Base-by-base conservation (phyloP, 495 filamentous ascomycete species). In the Trypethelium eluteriae region DNA sequence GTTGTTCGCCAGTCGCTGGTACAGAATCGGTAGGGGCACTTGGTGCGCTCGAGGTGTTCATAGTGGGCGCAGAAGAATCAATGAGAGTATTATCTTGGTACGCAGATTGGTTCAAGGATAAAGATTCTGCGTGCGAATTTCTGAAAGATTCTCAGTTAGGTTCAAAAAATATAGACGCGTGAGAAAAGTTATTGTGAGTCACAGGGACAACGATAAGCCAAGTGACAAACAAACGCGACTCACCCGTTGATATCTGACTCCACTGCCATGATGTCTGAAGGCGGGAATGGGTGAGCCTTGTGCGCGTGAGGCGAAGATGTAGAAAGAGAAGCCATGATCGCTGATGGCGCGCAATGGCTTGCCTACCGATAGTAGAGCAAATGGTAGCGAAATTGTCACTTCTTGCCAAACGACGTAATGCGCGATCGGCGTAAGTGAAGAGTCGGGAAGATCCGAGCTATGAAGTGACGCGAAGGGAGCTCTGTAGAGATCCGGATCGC, bases 321-420 rank as follows among this genome's bases (percentile, higher is more conserved):
- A n/a, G 82, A 78, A 83, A 87, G 85, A 64, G 80, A 76, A 76
- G 79, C 79, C 80, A 84, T 78, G 66, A 71, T 59, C 53, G 53
- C 14, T 32, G 53, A 59, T 7, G 18, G 6, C 6, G 25, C 25
- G 11, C 53, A 35, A 3, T 44, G 41, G 41, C 25, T 36, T 36
- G 32, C 3, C 66, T 66, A 63, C 34, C 11, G 57, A 41, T 35
- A 56, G 14, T 66, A 46, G 53, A 36, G 10, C 7, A 59, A 59
- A n/a, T 9, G 18, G 53, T 59, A 7, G 34, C 6, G 53, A 36
- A 59, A 9, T 25, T 59, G 25, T 25, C 25, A 25, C 25, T 25
- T 25, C 25, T 25, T 25, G 25, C 25, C 25, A 25, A 25, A 25
- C 25, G 25, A 25, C 25, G 25, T 25, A 25, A 25, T 25, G 25